phyloP scores from a whole-genome alignment of 1,139 yeast genomes.

The Yamadazyma aaseri region DNA sequence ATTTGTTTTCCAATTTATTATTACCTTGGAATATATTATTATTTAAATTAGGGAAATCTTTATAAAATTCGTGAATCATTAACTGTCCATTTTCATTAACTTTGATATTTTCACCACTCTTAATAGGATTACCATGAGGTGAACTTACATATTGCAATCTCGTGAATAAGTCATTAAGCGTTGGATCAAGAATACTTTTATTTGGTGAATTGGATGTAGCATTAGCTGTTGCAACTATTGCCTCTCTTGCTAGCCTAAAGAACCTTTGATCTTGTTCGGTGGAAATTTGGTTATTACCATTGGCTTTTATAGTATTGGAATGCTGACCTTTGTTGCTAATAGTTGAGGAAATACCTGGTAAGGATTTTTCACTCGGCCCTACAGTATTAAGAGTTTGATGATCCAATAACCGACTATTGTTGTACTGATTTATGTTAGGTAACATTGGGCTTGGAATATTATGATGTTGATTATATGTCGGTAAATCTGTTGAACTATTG shows the following conservation, averaged over 20 bases:
- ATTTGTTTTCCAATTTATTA: conserved; percentile 3
- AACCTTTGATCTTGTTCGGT: conserved; percentile 42
- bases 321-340: too few relatives aligned
- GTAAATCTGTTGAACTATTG: too few relatives aligned
- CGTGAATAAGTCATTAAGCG: conserved; percentile 49
- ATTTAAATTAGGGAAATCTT: conserved; percentile 43
- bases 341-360: too few relatives aligned
- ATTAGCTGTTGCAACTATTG: conserved; percentile 46
- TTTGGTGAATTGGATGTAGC: conserved; percentile 11
- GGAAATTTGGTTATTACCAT: too few relatives aligned
- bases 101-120: conserved; percentile 31
- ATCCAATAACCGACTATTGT: too few relatives aligned
- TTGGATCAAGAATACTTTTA: conserved; percentile 45
- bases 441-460: too few relatives aligned
- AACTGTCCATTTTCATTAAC: conserved; percentile 44
- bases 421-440: too few relatives aligned
- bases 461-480: too few relatives aligned
- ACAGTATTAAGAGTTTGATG: too few relatives aligned
- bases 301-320: too few relatives aligned
- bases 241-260: conserved; percentile 44
- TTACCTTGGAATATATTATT: conserved; percentile 34
- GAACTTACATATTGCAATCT: conserved; percentile 54
- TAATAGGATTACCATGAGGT: conserved; percentile 53
- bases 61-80: conserved; percentile 44
- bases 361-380: too few relatives aligned